Base-by-base conservation (phyloP, 371 early-diverging fungal genomes). In the Syncephalis plumigaleata region DNA sequence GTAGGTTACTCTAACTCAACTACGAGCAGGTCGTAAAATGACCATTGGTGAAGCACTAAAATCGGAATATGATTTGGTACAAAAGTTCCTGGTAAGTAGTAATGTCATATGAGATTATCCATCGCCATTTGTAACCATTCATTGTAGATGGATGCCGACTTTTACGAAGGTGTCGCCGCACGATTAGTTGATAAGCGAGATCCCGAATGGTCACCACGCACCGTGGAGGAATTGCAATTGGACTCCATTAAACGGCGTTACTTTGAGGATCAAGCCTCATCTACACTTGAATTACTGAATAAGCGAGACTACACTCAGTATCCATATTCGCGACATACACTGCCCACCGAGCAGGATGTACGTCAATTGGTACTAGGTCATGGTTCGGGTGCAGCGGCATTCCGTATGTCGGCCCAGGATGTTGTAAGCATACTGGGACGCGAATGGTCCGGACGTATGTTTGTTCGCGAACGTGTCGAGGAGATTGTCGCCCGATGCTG, bases 81-180 rank as follows among this genome's bases (percentile, higher is more conserved):
- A 79, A 54, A 76, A 79, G 57, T 82, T 87, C 57, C 60, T 88
- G 68, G 76, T 78, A 57, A 49, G 58, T 27, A 16, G 7, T 4
- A 39, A 13, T 40, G 9, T 11, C 16, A 31, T 45, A 52, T 49
- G 45, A n/a, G n/a, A n/a, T n/a, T n/a, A n/a, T n/a, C n/a, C n/a
- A 55, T 2, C 63, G 57, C 24, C 57, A 55, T 36, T 58, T 58
- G 42, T 64, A 61, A 39, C 51, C 57, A 53, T 55, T 58, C 56
- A 59, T 58, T n/a, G 45, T 62, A 65, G 67, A 49, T 55, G 18
- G 79, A 70, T 2, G 79, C 79, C 42, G 96, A 95, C 55, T 89
- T 96, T 54, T 56, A 66, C 44, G 90, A 90, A 67, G 94, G 95
- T 23, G 91, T 94, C 8, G 75, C 60, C 18, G 75, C 87, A 8